Conservation (phyloP, 139 green algal genomes). For the Trebouxia sp. region DNA sequence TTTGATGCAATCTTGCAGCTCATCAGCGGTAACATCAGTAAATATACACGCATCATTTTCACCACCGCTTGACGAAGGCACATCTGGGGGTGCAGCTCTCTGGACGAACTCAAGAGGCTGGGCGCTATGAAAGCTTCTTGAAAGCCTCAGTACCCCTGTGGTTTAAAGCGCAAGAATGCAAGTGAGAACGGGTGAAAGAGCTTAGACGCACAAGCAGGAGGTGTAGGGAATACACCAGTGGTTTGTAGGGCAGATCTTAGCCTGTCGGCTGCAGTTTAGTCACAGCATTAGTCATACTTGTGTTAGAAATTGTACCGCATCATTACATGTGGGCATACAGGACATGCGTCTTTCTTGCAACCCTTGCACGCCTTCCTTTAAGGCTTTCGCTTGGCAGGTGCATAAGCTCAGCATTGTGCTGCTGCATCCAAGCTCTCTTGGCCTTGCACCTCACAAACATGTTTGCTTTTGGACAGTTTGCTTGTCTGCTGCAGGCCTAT, state of each 20-base stretch:
- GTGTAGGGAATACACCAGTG: too few species aligned
- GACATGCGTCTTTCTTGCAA: neutral
- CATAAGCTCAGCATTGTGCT: neutral
- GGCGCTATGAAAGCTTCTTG: neutral
- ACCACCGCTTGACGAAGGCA: neutral
- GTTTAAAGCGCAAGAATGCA: too few species aligned
- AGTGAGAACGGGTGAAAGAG: too few species aligned
- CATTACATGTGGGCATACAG: neutral
- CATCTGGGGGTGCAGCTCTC: neutral
- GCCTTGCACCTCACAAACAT: neutral
- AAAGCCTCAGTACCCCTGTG: neutral
- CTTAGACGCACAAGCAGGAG: too few species aligned
- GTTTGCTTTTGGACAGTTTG: neutral
- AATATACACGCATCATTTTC: neutral
- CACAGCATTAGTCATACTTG: too few species aligned
- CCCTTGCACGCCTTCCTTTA: neutral
- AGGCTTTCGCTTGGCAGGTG: neutral
- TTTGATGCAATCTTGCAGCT: neutral
- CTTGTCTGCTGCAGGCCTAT: neutral
- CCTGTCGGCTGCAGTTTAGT: too few species aligned
- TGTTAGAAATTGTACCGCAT: too few species aligned
- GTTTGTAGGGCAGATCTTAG: too few species aligned
- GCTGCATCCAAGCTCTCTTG: neutral
- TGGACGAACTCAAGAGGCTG: neutral
- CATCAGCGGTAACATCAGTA: neutral